Evolutionary conservation across 495 filamentous ascomycete species (phyloP), one percentile per base, ranked within the genome.

Genomic region (Chaetomium cochliodes): DNA sequence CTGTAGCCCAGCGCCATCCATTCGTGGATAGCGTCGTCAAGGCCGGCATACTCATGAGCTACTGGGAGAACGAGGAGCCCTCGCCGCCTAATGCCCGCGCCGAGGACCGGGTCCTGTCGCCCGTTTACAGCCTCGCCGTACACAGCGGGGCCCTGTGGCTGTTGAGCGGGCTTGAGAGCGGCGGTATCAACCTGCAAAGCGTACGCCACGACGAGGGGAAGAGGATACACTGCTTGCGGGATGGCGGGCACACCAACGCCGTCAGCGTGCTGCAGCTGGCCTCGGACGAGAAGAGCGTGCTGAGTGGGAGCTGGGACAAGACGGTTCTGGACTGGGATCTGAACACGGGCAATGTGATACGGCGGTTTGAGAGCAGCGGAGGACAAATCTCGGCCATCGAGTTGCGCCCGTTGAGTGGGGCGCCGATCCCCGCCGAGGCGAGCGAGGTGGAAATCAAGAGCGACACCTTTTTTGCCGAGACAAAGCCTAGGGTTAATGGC

Each of bases 11-110:
- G 78, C 80, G 90, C 56, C 94, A 99, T 77, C 94, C 96, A 0
- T 99, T 98, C 68, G 94, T 99, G 41, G 94, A 99, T 72, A 96
- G 90, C 66, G 94, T 99, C 18, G 89, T 91, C 46, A 98, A 97
- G 74, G 92, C 92, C 15, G 94, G 93, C 1, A 86, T 96, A 18
- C 77, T 97, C 58, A 86, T 96, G 84, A 94, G 88, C 70, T 98
- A 98, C 73, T 99, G 96, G 94, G 96, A 96, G 73, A 98, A 97
- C 67, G 84, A 85, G 64, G 82, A 86, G 64, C 80, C 79, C n/a
- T 69, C 73, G 23, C 67, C 75, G 44, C 74, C 78, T 25, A 74
- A 68, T 49, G 72, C 77, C 20, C 73, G 79, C 20, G 69, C 78
- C 26, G 86, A 89, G 28, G 81, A 86, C 22, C 69, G 79, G 23